A percentile compares a stretch with the other conserved stretches of the same genome.
phyloP scores from a whole-genome alignment of 139 green algal genomes.

The Chlorella sp. region DNA sequence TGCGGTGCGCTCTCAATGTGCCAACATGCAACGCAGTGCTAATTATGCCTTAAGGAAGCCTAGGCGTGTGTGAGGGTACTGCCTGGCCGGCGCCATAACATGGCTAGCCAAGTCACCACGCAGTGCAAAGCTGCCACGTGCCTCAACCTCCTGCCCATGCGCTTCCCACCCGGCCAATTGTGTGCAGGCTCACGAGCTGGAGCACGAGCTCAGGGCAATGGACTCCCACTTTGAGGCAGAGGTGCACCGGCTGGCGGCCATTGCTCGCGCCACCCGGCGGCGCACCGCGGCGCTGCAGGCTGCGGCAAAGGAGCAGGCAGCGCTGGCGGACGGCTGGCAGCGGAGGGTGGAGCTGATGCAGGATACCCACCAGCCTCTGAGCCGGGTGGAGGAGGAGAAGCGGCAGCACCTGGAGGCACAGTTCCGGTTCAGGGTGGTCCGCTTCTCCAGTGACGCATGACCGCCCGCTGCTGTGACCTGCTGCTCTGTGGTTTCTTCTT shows the following conservation, averaged over 20 bases:
- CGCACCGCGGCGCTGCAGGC: neutral
- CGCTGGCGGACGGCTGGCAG: neutral
- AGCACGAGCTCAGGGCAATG: neutral
- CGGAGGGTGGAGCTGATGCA: neutral
- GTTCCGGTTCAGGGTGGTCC: neutral
- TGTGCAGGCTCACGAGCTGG: neutral
- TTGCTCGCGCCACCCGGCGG: neutral
- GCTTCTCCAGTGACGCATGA: too few species aligned
- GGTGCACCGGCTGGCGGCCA: neutral
- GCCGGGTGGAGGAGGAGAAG: neutral
- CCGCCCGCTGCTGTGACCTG: too few species aligned
- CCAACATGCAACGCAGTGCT: too few species aligned
- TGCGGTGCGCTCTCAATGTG: too few species aligned
- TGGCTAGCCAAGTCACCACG: too few species aligned
- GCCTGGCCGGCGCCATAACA: too few species aligned
- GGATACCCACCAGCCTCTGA: constrained; percentile 17
- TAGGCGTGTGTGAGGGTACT: too few species aligned
- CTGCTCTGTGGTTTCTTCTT: too few species aligned
- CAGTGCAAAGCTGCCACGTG: too few species aligned
- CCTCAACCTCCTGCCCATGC: too few species aligned
- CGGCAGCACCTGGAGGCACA: neutral
- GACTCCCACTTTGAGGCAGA: neutral
- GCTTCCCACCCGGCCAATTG: too few species aligned
- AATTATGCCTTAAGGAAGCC: too few species aligned
- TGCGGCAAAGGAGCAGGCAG: neutral